Percentiles rank a stretch among this genome's conserved stretches.
Conservation (phyloP, 1,139 yeast genomes). For the Sugiyamaella pinicola region DNA sequence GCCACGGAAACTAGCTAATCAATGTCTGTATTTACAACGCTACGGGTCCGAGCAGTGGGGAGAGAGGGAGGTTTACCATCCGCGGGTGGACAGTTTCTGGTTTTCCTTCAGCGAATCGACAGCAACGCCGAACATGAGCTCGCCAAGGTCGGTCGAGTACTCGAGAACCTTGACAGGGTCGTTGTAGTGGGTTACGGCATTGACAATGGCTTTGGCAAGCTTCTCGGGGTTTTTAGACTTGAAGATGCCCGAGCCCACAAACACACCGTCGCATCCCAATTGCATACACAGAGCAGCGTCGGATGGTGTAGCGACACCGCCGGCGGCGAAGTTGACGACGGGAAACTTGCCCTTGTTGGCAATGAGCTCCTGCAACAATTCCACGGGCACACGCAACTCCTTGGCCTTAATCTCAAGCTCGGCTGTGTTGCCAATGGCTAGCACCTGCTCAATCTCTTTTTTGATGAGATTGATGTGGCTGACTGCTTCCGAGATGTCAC, state of each 20-base stretch:
- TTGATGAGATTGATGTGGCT: constrained; percentile 67
- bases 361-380: constrained; percentile 52
- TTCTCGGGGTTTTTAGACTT: constrained; percentile 72
- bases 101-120: constrained; percentile 53
- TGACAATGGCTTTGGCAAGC: constrained; percentile 78
- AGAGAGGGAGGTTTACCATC: constrained; percentile 58
- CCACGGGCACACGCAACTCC: constrained; percentile 62
- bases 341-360: constrained; percentile 66
- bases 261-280: constrained; percentile 88
- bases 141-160: constrained; percentile 74
- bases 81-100: constrained; percentile 50
- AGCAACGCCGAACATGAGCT: constrained; percentile 71
- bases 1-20: too few species aligned
- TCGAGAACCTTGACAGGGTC: constrained; percentile 68
- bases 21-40: background rate
- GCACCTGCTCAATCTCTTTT: constrained; percentile 56
- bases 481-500: constrained; percentile 86
- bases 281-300: constrained; percentile 91
- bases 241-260: constrained; percentile 90
- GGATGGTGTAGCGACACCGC: constrained; percentile 88
- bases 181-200: constrained; percentile 74
- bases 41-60: too few species aligned
- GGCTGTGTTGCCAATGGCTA: constrained; percentile 45
- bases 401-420: constrained; percentile 57
- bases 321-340: constrained; percentile 88